These are phyloP conservation scores for Lolium multiflorum DNA, from an alignment of 176 grass and related monocot species.

Conservation along the genomic window DNA sequence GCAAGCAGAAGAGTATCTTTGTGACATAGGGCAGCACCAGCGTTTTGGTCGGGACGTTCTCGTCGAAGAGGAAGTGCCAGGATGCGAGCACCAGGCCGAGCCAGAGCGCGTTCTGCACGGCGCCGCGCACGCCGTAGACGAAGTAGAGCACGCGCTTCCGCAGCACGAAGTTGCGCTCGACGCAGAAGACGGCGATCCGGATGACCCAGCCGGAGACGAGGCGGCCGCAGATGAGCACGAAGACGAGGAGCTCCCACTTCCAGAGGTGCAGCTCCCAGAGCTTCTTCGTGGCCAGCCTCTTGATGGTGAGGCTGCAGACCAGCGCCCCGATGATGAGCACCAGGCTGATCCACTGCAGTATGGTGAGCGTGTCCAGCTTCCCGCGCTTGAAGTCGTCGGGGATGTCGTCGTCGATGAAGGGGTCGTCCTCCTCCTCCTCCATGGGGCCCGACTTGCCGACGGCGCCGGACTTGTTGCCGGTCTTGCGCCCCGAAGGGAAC, in stretches of 20 bases:
- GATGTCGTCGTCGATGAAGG: constrained; percentile 82
- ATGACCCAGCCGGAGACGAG: constrained; percentile 81
- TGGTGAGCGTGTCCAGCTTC: constrained; percentile 58
- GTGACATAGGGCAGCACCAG: constrained; percentile 62
- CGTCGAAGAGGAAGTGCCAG: constrained; percentile 78
- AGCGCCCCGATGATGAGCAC: constrained; percentile 68
- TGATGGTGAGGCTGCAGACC: constrained; percentile 54
- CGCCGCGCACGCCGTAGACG: constrained; percentile 72
- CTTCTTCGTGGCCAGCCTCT: constrained; percentile 29
- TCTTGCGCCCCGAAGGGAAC: background rate
- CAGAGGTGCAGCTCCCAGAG: constrained; percentile 65
- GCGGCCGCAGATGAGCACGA: constrained; percentile 82
- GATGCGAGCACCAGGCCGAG: constrained; percentile 72
- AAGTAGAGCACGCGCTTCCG: constrained; percentile 88
- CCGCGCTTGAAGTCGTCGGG: constrained; percentile 81
- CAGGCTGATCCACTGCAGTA: constrained; percentile 77
- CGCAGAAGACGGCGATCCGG: constrained; percentile 59
- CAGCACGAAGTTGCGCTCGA: constrained; percentile 82
- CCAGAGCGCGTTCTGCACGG: constrained; percentile 78
- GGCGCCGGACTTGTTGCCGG: constrained; percentile 42
- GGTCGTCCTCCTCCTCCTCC: constrained; percentile 88
- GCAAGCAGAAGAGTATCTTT: constrained; percentile 76
- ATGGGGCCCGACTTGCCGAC: constrained; percentile 60
- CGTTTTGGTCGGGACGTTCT: constrained; percentile 54
- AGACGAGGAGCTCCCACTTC: constrained; percentile 76